Evolutionary conservation across 2,329 filamentous ascomycete species (phyloP).

Genomic region (Fusarium sp.): DNA sequence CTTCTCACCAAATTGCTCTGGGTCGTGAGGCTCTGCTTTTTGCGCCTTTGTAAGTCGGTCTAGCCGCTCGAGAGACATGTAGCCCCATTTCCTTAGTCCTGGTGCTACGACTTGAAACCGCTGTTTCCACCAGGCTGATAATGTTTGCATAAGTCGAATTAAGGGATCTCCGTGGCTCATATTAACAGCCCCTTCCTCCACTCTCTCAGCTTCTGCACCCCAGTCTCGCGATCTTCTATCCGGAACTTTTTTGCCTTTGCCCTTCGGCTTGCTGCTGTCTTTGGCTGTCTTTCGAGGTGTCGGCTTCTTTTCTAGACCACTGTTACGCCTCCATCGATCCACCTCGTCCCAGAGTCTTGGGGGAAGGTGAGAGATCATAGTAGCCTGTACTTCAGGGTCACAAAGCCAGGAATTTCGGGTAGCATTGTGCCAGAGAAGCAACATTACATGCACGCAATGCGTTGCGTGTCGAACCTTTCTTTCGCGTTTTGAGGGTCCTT

Average conservation of each 20-base stretch:
- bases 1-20: constrained; percentile 78
- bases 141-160: constrained; percentile 76
- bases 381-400: constrained; percentile 79
- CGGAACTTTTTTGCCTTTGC: constrained; percentile 50
- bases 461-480: constrained; percentile 80
- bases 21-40: constrained; percentile 70
- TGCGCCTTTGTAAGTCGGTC: constrained; percentile 80
- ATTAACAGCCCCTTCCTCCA: constrained; percentile 78
- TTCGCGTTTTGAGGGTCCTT: constrained; percentile 87
- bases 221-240: constrained; percentile 68
- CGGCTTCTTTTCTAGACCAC: constrained; percentile 66
- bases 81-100: constrained; percentile 88
- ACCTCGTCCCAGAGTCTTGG: constrained; percentile 76
- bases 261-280: constrained; percentile 50
- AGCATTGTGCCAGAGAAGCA: constrained; percentile 89
- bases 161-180: constrained; percentile 87
- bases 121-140: constrained; percentile 91
- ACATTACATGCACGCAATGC: constrained; percentile 90
- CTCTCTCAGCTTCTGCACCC: constrained; percentile 73
- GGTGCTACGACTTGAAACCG: constrained; percentile 81
- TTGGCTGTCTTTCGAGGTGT: constrained; percentile 41
- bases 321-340: constrained; percentile 77
- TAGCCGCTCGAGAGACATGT: constrained; percentile 80
- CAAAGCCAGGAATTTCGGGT: constrained; percentile 86
- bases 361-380: constrained; percentile 78